These are phyloP conservation scores for Bruguiera hainesii DNA, from an alignment of 441 rosid species.

Conservation along the genomic window DNA sequence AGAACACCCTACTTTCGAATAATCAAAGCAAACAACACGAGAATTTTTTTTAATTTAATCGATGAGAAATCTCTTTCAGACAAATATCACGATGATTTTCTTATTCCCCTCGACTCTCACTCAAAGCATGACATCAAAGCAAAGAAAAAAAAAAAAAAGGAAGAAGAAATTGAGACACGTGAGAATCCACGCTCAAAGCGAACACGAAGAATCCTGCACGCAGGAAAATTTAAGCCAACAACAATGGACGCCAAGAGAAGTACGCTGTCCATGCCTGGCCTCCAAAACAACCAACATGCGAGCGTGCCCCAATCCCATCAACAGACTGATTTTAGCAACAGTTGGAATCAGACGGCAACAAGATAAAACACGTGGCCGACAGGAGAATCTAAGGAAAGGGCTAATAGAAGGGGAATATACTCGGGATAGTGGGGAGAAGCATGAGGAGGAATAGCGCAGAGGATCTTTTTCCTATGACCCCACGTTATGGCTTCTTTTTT, in stretches of 20 bases:
- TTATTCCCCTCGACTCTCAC: too few species aligned
- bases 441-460: slow-evolving; percentile 33
- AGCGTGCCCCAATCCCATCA: slow-evolving; percentile 31
- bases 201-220: background rate
- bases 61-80: too few species aligned
- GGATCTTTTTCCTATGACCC: slow-evolving; percentile 29
- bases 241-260: background rate
- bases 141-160: background rate
- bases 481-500: slow-evolving; percentile 9
- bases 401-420: slow-evolving; percentile 34
- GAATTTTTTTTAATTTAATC: too few species aligned
- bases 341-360: slow-evolving; percentile 29
- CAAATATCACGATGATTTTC: too few species aligned
- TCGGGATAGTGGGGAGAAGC: slow-evolving; percentile 44
- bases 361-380: slow-evolving; percentile 63
- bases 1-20: background rate
- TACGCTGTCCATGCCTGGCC: slow-evolving; percentile 40
- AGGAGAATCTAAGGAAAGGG: slow-evolving; percentile 37
- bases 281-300: slow-evolving; percentile 43
- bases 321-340: slow-evolving; percentile 8
- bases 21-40: background rate
- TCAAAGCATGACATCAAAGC: too few species aligned
- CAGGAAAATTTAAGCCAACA: slow-evolving; percentile 14
- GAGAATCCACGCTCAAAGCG: background rate
- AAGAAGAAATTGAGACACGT: background rate